A percentile compares a stretch with the other conserved stretches of the same genome.
Conservation (phyloP, 768 basidiomycete species). For the Tulasnella sp. region DNA sequence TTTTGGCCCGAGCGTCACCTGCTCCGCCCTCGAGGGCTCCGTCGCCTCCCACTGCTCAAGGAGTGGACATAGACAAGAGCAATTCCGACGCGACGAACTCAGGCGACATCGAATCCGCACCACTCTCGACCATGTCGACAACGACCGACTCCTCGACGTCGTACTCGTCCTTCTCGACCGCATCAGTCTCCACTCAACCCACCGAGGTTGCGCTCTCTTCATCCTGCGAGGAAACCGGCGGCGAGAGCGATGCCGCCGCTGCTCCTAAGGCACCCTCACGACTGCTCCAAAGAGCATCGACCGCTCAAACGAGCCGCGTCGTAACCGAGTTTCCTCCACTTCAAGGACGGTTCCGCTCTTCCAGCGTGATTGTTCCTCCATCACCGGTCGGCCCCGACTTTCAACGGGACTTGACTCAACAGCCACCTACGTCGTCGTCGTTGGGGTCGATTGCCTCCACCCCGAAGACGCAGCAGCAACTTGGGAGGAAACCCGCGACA, state of each 20-base stretch:
- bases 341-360: neutral
- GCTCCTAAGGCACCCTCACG: neutral
- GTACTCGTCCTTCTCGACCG: neutral
- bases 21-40: too few species aligned
- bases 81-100: neutral
- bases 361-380: neutral
- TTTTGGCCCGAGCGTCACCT: neutral
- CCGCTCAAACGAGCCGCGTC: neutral
- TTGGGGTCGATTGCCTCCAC: neutral
- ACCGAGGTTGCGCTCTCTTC: neutral
- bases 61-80: neutral
- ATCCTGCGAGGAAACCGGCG: neutral
- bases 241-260: neutral
- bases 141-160: neutral
- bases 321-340: neutral
- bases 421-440: neutral
- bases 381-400: neutral
- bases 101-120: neutral
- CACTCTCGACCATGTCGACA: neutral
- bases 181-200: neutral
- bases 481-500: neutral
- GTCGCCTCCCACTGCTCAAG: neutral
- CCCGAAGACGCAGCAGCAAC: neutral
- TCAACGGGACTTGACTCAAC: neutral
- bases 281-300: neutral